phyloP scores from a whole-genome alignment of 2,329 filamentous ascomycete genomes.

The Corniculantispora saksenae region DNA sequence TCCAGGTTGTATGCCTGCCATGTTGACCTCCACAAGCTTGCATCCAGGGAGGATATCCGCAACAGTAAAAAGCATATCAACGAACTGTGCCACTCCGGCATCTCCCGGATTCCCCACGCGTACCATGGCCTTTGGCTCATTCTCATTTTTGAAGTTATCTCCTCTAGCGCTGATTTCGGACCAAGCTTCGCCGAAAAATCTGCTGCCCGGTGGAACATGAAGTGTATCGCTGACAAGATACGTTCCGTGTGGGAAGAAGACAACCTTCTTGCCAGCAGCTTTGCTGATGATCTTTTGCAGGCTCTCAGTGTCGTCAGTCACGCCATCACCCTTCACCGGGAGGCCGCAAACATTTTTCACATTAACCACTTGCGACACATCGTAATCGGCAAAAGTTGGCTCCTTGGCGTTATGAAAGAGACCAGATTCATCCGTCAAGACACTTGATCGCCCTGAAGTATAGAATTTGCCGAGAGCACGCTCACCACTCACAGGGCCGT shows the following conservation, averaged over 20 bases:
- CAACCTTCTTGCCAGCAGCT: slow-evolving; percentile 35
- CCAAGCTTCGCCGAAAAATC: slow-evolving; percentile 23
- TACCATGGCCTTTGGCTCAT: slow-evolving; percentile 46
- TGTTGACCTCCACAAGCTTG: slow-evolving; percentile 48
- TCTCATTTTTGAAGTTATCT: slow-evolving; percentile 43
- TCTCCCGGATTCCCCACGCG: slow-evolving; percentile 51
- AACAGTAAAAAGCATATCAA: slow-evolving; percentile 52
- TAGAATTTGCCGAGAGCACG: slow-evolving; percentile 23
- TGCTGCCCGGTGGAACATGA: slow-evolving; percentile 36
- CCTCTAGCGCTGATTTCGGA: slow-evolving; percentile 44
- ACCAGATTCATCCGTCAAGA: slow-evolving; percentile 19
- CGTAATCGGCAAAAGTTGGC: slow-evolving; percentile 40
- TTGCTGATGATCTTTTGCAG: slow-evolving; percentile 23
- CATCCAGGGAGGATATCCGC: slow-evolving; percentile 42
- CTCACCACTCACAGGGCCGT: slow-evolving; percentile 17
- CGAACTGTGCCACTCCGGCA: slow-evolving; percentile 47
- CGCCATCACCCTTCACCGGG: slow-evolving; percentile 44
- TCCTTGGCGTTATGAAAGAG: slow-evolving; percentile 18
- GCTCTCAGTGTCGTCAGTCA: slow-evolving; percentile 33
- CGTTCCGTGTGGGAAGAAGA: slow-evolving; percentile 47
- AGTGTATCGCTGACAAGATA: slow-evolving; percentile 56
- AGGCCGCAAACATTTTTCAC: slow-evolving; percentile 44
- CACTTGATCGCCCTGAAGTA: slow-evolving; percentile 15
- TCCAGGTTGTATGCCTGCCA: slow-evolving; percentile 42
- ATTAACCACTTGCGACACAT: slow-evolving; percentile 44